phyloP scores from a whole-genome alignment of 805 yeast genomes.

The Candida ortonii region DNA sequence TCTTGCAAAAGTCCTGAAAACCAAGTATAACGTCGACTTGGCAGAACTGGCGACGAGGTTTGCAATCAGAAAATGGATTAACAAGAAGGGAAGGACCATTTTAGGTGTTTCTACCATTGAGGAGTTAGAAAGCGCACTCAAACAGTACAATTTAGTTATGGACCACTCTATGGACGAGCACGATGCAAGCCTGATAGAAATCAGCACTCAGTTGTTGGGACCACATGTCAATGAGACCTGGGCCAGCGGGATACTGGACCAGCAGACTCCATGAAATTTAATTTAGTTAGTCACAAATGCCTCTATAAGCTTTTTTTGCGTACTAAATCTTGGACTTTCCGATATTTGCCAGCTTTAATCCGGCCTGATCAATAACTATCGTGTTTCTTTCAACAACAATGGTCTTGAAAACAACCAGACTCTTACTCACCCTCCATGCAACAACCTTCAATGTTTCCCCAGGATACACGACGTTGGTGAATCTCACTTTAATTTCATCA shows the following conservation, averaged over 20 bases:
- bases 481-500: slow-evolving; percentile 84
- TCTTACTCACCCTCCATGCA: slow-evolving; percentile 80
- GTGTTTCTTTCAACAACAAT: slow-evolving; percentile 74
- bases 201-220: slow-evolving; percentile 47
- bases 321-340: slow-evolving; percentile 24
- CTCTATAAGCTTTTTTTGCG: no score
- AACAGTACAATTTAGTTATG: slow-evolving; percentile 50
- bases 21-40: slow-evolving; percentile 51
- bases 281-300: slow-evolving; percentile 17
- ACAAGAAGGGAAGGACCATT: slow-evolving; percentile 57
- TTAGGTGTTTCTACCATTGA: slow-evolving; percentile 67
- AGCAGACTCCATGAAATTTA: slow-evolving; percentile 5
- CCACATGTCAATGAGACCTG: slow-evolving; percentile 63
- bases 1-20: slow-evolving; percentile 39
- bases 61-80: slow-evolving; percentile 62
- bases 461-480: slow-evolving; percentile 88
- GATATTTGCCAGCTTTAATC: slow-evolving; percentile 52
- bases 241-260: slow-evolving; percentile 38
- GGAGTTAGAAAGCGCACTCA: slow-evolving; percentile 64
- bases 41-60: slow-evolving; percentile 81
- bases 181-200: slow-evolving; percentile 44
- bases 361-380: slow-evolving; percentile 84
- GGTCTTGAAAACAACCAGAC: slow-evolving; percentile 73
- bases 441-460: slow-evolving; percentile 80
- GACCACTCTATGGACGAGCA: slow-evolving; percentile 32